Percentiles rank a stretch among this genome's conserved stretches.
Conservation (phyloP, 1,139 yeast species). For the Cylindricascospora bacillispora region DNA sequence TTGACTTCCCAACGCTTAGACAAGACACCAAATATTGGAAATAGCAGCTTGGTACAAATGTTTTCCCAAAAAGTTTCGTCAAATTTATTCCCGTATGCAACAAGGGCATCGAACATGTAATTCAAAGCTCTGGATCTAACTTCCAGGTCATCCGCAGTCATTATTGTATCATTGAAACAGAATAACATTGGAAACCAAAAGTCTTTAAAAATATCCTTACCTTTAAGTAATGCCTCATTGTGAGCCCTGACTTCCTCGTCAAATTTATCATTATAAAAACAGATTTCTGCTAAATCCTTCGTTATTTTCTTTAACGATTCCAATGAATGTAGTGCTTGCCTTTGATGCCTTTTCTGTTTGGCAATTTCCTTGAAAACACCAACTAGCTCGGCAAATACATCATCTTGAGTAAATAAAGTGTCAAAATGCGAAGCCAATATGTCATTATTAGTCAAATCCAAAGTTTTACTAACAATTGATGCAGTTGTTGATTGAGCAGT, state of each 20-base stretch:
- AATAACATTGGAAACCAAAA: slow-evolving; percentile 62
- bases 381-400: slow-evolving; percentile 64
- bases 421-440: slow-evolving; percentile 52
- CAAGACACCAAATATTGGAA: slow-evolving; percentile 81
- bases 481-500: slow-evolving; percentile 32
- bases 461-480: slow-evolving; percentile 49
- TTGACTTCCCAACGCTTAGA: slow-evolving; percentile 65
- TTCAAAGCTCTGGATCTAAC: slow-evolving; percentile 83
- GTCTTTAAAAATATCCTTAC: slow-evolving; percentile 29
- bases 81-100: slow-evolving; percentile 68
- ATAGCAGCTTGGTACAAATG: slow-evolving; percentile 62
- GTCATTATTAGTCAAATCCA: slow-evolving; percentile 42
- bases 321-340: slow-evolving; percentile 65
- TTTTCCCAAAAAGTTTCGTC: slow-evolving; percentile 69
- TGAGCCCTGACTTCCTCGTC: slow-evolving; percentile 39
- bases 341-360: slow-evolving; percentile 74
- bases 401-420: slow-evolving; percentile 53
- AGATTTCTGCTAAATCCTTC: slow-evolving; percentile 39
- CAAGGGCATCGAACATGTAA: slow-evolving; percentile 67
- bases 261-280: slow-evolving; percentile 30
- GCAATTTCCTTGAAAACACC: slow-evolving; percentile 68
- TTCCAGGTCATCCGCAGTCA: slow-evolving; percentile 90
- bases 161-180: slow-evolving; percentile 77
- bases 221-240: slow-evolving; percentile 29
- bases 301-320: slow-evolving; percentile 61